Base-by-base conservation (phyloP, 768 basidiomycete species). In the Pleurotus djamor region DNA sequence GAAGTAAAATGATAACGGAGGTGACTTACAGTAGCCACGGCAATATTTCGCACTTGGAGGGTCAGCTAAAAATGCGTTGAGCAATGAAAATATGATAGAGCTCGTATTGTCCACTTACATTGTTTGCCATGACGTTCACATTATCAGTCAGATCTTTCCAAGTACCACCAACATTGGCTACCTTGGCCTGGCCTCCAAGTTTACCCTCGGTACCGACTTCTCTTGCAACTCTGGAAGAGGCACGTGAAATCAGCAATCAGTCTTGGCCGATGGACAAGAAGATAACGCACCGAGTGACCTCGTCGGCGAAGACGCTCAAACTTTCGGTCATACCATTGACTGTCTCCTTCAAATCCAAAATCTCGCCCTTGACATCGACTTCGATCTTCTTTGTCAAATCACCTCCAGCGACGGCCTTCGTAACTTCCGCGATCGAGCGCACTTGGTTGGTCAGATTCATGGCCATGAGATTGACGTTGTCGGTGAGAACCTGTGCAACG, bases 81-180 rank as follows among this genome's bases (percentile, higher is more conserved):
- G 38, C 4, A 41, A 41, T n/a, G 38, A 4, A 41, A 2, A 14
- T 47, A 36, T 17, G 41, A 35, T 49, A 52, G 21, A 36, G 35
- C n/a, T 41, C 10, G 48, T 50, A 48, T 10, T 45, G 48, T 35
- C 37, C 12, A 79, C 87, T 62, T 64, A 92, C 89, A 67, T 97
- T 97, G 44, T 87, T 87, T 44, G 94, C 94, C 95, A 96, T 96
- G 67, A 93, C 85, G 69, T 96, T 97, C 65, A 97, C 95, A 72
- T 93, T 95, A 69, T 96, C 93, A 51, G 95, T 96, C 75, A 98
- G 79, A 69, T 94, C 91, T 78, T 94, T 94, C 97, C 97, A 98
- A 0, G 94, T 96, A 51, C 97, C 97, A 60, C 93, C 92, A 48
- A 99, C 94, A 68, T 94, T 92, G 62, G 88, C 89, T 38, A 98